Evolutionary conservation across 202 grass and related monocot species (phyloP), one percentile per base, ranked within the genome.

Genomic region (Setaria italica): DNA sequence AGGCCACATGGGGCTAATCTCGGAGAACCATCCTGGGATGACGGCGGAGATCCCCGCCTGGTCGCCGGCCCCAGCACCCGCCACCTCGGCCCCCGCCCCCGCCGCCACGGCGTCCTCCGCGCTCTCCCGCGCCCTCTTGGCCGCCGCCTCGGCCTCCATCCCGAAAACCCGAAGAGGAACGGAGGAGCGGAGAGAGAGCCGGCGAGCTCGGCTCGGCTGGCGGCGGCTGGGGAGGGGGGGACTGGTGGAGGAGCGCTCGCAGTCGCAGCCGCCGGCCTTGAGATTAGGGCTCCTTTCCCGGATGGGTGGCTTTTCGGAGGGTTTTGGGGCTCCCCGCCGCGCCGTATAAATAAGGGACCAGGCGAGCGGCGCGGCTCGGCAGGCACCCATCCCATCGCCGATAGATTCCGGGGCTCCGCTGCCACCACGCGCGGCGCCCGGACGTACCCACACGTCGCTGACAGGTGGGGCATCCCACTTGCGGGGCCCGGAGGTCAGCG

Each of bases 1-100:
- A 57, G 96, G 93, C 96, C 96, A 99, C 93, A 99, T 91, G 71
- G 96, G 90, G 86, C 91, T 94, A 29, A 99, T 99, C 93, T 99
- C 93, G 16, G 96, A 99, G 93, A 99, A 99, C 96, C 96, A 99
- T 2, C 96, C 96, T 2, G 91, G 90, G 62, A 99, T 94, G 46
- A 99, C 90, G 47, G 96, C 88, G 50, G 96, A 99, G 88, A 99
- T 91, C 20, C 93, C 89, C 64, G 87, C 79, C 86, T 86, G 83
- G 79, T 89, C 93, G 45, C 80, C 89, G 49, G 63, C 88, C n/a
- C 79, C 87, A 20, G 86, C 83, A 11, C 11, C 34, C 9, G 21
- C 80, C 14, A 67, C 69, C 25, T 3, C 48, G 4, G 37, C 78
- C 9, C 66, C 87, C 34, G 83, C 77, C 11, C 62, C 87, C 29